Evolutionary conservation across 306 rosid species (phyloP), one percentile per base, ranked within the genome.

Genomic region (Cicer chorassanicum): DNA sequence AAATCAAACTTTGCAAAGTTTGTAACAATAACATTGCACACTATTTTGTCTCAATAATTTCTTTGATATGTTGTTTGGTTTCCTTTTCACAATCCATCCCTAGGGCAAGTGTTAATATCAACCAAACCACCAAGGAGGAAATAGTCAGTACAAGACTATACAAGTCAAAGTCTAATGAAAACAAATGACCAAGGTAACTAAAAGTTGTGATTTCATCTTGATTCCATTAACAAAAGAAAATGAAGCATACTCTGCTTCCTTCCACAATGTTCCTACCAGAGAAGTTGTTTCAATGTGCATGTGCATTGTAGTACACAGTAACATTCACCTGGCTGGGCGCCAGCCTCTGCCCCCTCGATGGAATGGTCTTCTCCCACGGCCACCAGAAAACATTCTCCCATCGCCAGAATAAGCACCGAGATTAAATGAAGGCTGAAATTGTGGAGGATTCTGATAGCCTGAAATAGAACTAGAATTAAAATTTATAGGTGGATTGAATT

Each of bases 301-400:
- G 39, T 48, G 67, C 63, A 62, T 7, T 41, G 12, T 50, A 54
- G 53, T 4, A 46, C 16, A 51, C 4, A 21, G 8, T 16, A 53
- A n/a, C 41, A 69, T 59, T 85, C 84, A 89, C 64, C 51, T 76
- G 40, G 80, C 54, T 55, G 87, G 81, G 45, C 63, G 80, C 83
- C 87, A 38, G 13, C 87, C 84, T 66, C 68, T 81, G 56, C 89
- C 85, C 6, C 86, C 80, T 12, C 75, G 65, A 13, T 74, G 85
- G 54, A 64, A 45, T 13, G 82, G 44, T 60, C 44, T 76, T 72
- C 70, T 78, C 55, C 89, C 88, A 41, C 21, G 83, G 42, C 62
- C n/a, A 16, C 85, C 65, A 73, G 60, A 16, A 16, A 60, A 60
- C 21, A 81, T 65, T 71, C 71, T 79, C 64, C 87, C 89, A 38